phyloP scores from a whole-genome alignment of 768 basidiomycete species.

The Glaciozyma martinii region DNA sequence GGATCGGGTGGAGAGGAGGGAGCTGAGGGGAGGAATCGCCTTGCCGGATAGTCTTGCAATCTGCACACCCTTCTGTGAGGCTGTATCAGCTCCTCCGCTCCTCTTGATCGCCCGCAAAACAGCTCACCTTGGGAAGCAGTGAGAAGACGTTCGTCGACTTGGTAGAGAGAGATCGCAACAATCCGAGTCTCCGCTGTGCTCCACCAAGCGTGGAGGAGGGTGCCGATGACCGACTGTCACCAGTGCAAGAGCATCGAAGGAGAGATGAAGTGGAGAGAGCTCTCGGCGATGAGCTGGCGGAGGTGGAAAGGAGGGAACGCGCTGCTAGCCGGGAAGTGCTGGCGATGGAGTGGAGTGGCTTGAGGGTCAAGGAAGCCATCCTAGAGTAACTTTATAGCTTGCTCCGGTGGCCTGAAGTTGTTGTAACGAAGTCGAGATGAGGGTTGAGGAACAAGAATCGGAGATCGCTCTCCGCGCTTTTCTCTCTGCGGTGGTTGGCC shows the following conservation, averaged over 20 bases:
- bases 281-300: neutral
- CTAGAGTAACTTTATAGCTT: too few relatives aligned
- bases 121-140: neutral
- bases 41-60: too few relatives aligned
- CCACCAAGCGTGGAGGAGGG: neutral
- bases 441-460: neutral
- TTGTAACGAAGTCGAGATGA: neutral
- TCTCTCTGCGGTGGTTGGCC: neutral
- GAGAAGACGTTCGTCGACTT: neutral
- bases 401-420: neutral
- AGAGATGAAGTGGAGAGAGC: neutral
- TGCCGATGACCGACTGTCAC: neutral
- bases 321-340: neutral
- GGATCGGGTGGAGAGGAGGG: neutral
- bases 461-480: neutral
- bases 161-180: neutral
- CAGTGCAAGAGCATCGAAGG: neutral
- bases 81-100: neutral
- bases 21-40: neutral
- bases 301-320: neutral
- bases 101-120: neutral
- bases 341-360: neutral
- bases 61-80: too few relatives aligned
- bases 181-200: neutral
- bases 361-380: too few relatives aligned